Evolutionary conservation across 805 yeast species (phyloP).

Genomic region (Kodamaea restingae): DNA sequence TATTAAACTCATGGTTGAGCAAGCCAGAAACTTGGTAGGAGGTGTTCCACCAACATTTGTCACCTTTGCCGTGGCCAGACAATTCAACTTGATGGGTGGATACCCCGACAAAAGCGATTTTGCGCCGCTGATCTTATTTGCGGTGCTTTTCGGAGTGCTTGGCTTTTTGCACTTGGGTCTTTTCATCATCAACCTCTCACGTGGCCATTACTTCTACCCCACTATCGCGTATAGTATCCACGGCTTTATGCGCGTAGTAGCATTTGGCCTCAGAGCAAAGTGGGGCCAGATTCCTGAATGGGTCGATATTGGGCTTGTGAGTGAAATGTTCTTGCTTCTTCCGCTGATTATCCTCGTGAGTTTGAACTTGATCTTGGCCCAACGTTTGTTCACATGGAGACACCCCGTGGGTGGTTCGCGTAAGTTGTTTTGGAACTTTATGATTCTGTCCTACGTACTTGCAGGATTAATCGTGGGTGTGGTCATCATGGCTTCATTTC

Average conservation of each 20-base stretch:
- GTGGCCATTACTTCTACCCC: constrained; percentile 16
- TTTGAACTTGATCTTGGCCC: constrained; percentile 16
- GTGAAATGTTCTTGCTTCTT: constrained; percentile 12
- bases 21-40: constrained; percentile 1
- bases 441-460: constrained; percentile 11
- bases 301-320: constrained; percentile 12
- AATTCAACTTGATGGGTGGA: constrained; percentile 13
- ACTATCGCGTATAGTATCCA: constrained; percentile 12
- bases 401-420: constrained; percentile 21
- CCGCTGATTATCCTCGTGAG: constrained; percentile 15
- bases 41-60: constrained; percentile 7
- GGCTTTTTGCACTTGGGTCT: constrained; percentile 10
- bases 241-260: constrained; percentile 11
- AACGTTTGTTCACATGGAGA: constrained; percentile 18
- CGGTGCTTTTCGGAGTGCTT: constrained; percentile 10
- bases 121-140: constrained; percentile 13
- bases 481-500: constrained; percentile 12
- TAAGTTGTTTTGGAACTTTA: constrained; percentile 14
- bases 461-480: constrained; percentile 11
- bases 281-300: constrained; percentile 10
- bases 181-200: constrained; percentile 10
- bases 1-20: constrained; percentile 16
- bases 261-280: constrained; percentile 11
- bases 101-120: constrained; percentile 13
- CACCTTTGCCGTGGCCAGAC: constrained; percentile 7